Conservation (phyloP, 345 rosid species). For the Laguncularia racemosa region DNA sequence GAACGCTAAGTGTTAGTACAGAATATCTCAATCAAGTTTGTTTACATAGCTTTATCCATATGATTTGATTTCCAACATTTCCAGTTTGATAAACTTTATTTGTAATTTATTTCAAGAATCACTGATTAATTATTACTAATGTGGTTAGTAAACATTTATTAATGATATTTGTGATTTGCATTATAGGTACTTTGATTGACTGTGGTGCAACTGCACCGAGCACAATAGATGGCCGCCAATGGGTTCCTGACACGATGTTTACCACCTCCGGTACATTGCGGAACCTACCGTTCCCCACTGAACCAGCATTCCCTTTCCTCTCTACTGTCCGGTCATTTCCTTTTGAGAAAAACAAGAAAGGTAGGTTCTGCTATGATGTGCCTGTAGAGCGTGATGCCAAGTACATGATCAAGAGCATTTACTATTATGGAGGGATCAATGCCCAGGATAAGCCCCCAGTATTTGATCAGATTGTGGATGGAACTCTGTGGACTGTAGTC, state of each 20-base stretch:
- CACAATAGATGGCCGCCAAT: slow-evolving; percentile 34
- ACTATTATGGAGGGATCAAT: slow-evolving; percentile 81
- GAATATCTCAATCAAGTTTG: too few relatives aligned
- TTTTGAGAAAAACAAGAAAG: slow-evolving; percentile 19
- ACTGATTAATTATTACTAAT: too few relatives aligned
- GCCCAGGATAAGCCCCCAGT: slow-evolving; percentile 58
- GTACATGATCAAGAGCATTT: slow-evolving; percentile 66
- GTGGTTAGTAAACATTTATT: too few relatives aligned
- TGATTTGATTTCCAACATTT: too few relatives aligned
- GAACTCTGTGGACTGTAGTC: slow-evolving; percentile 68
- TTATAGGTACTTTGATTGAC: slow-evolving; percentile 52
- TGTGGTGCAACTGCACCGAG: slow-evolving; percentile 51
- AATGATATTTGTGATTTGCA: neutral
- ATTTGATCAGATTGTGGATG: slow-evolving; percentile 90
- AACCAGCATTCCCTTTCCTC: slow-evolving; percentile 18
- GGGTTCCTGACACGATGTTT: slow-evolving; percentile 52
- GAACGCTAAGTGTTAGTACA: too few relatives aligned
- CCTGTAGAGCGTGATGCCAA: slow-evolving; percentile 45
- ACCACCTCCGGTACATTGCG: slow-evolving; percentile 39
- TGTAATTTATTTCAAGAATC: too few relatives aligned
- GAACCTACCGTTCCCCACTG: slow-evolving; percentile 26
- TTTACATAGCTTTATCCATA: too few relatives aligned
- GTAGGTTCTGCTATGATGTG: slow-evolving; percentile 62
- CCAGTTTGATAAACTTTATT: too few relatives aligned
- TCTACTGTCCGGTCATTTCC: slow-evolving; percentile 87